Evolutionary conservation across 192 early-diverging fungal species (phyloP).

Genomic region (Glomus cerebriforme): DNA sequence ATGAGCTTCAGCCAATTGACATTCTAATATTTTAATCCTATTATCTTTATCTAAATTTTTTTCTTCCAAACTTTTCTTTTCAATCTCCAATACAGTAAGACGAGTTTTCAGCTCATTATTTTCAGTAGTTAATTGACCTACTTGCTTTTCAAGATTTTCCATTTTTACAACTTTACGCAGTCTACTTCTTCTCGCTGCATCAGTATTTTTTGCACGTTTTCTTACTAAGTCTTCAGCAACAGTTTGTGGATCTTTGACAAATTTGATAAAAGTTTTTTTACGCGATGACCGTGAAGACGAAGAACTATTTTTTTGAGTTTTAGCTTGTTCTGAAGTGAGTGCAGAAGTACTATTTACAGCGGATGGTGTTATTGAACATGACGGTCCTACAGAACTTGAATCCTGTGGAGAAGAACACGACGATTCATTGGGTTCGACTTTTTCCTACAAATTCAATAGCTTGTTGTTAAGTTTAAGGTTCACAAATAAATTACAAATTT

Average conservation of each 20-base stretch:
- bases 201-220: constrained; percentile 82
- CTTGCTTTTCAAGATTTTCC: constrained; percentile 80
- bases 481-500: too few relatives aligned
- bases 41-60: constrained; percentile 37
- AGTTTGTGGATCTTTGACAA: constrained; percentile 36
- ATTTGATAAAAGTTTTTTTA: constrained; percentile 3
- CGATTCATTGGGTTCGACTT: not conserved
- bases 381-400: not conserved
- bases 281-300: not conserved
- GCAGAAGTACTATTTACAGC: not conserved
- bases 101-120: constrained; percentile 47
- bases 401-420: not conserved
- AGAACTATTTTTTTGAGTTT: not conserved
- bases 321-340: not conserved
- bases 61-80: constrained; percentile 35
- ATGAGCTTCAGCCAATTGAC: constrained; percentile 38
- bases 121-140: constrained; percentile 76
- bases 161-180: constrained; percentile 83
- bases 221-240: constrained; percentile 49
- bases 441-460: not conserved
- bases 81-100: constrained; percentile 27
- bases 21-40: constrained; percentile 34
- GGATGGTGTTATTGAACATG: not conserved
- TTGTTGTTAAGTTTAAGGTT: too few relatives aligned
- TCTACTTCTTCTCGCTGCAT: constrained; percentile 91